Evolutionary conservation across 805 yeast genomes (phyloP).

Genomic region (Deakozyma indianensis): DNA sequence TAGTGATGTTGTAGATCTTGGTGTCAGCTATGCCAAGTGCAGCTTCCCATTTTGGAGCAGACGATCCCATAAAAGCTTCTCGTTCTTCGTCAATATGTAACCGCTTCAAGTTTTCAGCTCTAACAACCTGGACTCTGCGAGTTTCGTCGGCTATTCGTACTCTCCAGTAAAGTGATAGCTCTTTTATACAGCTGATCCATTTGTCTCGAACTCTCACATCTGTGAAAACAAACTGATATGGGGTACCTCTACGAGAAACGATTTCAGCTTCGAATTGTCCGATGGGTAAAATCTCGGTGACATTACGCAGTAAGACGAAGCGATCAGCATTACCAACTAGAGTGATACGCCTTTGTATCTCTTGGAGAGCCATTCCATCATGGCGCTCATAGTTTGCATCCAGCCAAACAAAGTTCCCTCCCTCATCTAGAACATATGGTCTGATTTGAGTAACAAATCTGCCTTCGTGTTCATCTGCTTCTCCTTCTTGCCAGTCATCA

Average conservation of each 20-base stretch:
- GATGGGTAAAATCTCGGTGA: conserved; percentile 27
- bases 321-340: conserved; percentile 45
- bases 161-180: conserved; percentile 46
- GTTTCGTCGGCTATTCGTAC: conserved; percentile 29
- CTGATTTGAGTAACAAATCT: conserved; percentile 22
- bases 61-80: conserved; percentile 39
- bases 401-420: conserved; percentile 52
- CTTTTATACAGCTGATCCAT: conserved; percentile 47
- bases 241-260: conserved; percentile 4
- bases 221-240: conserved; percentile 3
- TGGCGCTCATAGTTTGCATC: conserved; percentile 26
- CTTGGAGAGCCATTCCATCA: conserved; percentile 50
- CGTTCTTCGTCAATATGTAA: conserved; percentile 39
- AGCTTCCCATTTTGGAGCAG: conserved; percentile 38
- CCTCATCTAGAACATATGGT: conserved; percentile 38
- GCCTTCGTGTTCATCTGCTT: not conserved
- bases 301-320: conserved; percentile 42
- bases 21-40: conserved; percentile 41
- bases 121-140: conserved; percentile 21
- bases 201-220: conserved; percentile 29
- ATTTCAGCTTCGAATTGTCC: conserved; percentile 16
- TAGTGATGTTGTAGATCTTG: conserved; percentile 36
- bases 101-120: conserved; percentile 30
- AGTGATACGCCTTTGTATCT: conserved; percentile 46
- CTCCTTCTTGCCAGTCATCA: conserved; percentile 12